These are phyloP conservation scores for Ceratobasidium sp. DNA, from an alignment of 1,284 basidiomycete genomes.

Conservation along the genomic window DNA sequence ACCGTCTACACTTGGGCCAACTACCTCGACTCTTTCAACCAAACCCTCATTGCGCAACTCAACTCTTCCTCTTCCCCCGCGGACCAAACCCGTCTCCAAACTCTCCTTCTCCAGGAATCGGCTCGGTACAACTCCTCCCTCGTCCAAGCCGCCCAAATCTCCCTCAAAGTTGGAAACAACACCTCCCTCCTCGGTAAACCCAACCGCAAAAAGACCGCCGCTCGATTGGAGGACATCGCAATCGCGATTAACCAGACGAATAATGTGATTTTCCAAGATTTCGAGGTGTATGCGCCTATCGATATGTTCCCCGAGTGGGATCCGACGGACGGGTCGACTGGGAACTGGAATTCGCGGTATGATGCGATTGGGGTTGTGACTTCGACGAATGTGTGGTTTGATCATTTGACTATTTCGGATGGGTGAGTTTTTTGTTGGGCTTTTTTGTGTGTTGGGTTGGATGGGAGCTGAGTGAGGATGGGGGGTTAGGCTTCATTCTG, in stretches of 20 bases:
- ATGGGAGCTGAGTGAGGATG: background rate
- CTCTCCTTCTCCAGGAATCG: slow-evolving; percentile 30
- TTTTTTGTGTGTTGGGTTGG: background rate
- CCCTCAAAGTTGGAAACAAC: slow-evolving; percentile 39
- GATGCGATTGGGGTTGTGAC: slow-evolving; percentile 44
- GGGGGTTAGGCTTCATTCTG: slow-evolving; percentile 13
- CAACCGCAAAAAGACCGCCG: background rate
- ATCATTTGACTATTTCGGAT: slow-evolving; percentile 44
- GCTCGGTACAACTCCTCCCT: slow-evolving; percentile 42
- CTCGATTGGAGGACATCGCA: slow-evolving; percentile 32
- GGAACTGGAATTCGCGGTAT: slow-evolving; percentile 44
- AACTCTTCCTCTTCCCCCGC: slow-evolving; percentile 31
- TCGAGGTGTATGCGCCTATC: slow-evolving; percentile 43
- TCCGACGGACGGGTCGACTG: slow-evolving; percentile 40
- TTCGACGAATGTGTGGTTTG: slow-evolving; percentile 44
- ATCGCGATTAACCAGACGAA: slow-evolving; percentile 43
- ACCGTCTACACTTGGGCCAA: slow-evolving; percentile 41
- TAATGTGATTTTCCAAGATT: slow-evolving; percentile 41
- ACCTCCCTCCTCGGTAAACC: slow-evolving; percentile 37
- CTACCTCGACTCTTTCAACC: slow-evolving; percentile 45
- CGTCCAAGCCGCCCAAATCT: slow-evolving; percentile 38
- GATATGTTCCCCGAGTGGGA: slow-evolving; percentile 46
- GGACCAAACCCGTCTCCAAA: slow-evolving; percentile 42
- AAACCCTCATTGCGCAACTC: slow-evolving; percentile 31
- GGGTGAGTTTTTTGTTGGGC: slow-evolving; percentile 33